Evolutionary conservation across 306 rosid species (phyloP), one percentile per base, ranked within the genome.

Genomic region (Fragaria vesca): DNA sequence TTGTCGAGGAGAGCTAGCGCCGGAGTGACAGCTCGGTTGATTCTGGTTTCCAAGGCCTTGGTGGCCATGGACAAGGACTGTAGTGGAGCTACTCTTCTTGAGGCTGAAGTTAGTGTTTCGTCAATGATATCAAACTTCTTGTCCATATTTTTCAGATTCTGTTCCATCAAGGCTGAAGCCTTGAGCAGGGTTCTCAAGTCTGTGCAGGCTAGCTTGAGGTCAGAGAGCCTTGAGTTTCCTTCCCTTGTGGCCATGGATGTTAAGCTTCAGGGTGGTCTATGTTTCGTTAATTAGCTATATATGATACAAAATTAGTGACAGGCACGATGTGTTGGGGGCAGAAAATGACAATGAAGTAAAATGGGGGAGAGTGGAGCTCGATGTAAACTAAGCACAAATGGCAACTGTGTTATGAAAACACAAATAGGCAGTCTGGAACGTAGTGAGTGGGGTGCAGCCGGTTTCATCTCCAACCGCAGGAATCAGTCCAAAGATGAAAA

Each of bases 61-160:
- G 88, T 85, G 10, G 97, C 90, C 96, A 90, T 90, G 80, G 97
- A 76, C 34, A 88, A 60, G 24, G 98, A 87, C 12, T 91, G 98
- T 16, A 94, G 61, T 13, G 98, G 96, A 52, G 81, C 66, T 30
- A 91, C 79, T 76, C 84, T 88, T 84, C 85, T 89, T 2, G 96
- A 85, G 0, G 93, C 80, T 2, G 78, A 80, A 2, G 85, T 57
- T 0, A 94, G 80, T 15, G 90, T 79, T 69, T 80, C 89, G 38
- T 90, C 94, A n/a, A 86, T 52, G 8, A 55, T 60, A 51, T 85
- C 82, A 1, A 91, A 81, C 77, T 78, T 81, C 32, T 83, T 74
- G 34, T 91, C 98, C 80, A 89, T 89, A 8, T 30, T 69, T 42
- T 36, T 79, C 0, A 94, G 82, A 72, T 78, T 84, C 24, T 85